Percentiles rank a stretch among this genome's conserved stretches.
Evolutionary conservation across 2,329 filamentous ascomycete genomes (phyloP).

Genomic region (Aspergillus uvarum): DNA sequence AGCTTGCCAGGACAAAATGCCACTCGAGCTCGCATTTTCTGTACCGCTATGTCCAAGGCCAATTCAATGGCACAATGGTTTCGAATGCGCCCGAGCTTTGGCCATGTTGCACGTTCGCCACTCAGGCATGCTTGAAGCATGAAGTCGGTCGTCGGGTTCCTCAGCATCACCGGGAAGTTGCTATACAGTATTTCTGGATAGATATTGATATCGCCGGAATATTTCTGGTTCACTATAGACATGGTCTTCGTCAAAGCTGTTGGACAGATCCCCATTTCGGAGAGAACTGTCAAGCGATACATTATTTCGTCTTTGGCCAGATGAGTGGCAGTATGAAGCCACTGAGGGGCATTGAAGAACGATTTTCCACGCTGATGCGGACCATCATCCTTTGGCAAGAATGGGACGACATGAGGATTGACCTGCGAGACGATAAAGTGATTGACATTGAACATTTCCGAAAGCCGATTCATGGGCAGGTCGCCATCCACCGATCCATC

Average conservation of each 20-base stretch:
- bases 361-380: conserved; percentile 29
- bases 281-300: conserved; percentile 75
- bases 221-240: conserved; percentile 83
- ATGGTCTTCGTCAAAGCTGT: conserved; percentile 74
- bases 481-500: conserved; percentile 95
- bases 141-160: conserved; percentile 81
- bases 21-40: conserved; percentile 41
- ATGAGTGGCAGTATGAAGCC: conserved; percentile 66
- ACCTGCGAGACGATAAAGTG: conserved; percentile 98
- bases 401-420: conserved; percentile 89
- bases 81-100: conserved; percentile 77
- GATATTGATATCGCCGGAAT: conserved; percentile 94
- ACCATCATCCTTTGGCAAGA: conserved; percentile 72
- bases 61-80: conserved; percentile 88
- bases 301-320: conserved; percentile 77
- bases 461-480: conserved; percentile 81
- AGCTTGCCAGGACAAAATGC: conserved; percentile 33
- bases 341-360: conserved; percentile 44
- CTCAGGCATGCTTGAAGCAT: conserved; percentile 75
- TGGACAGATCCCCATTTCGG: conserved; percentile 77
- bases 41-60: conserved; percentile 57
- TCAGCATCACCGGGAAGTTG: conserved; percentile 73
- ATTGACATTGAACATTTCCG: conserved; percentile 97
- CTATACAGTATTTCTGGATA: conserved; percentile 73
- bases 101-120: conserved; percentile 89